Conservation (phyloP, 2,329 filamentous ascomycete species). For the Mycosphaerella sp. region DNA sequence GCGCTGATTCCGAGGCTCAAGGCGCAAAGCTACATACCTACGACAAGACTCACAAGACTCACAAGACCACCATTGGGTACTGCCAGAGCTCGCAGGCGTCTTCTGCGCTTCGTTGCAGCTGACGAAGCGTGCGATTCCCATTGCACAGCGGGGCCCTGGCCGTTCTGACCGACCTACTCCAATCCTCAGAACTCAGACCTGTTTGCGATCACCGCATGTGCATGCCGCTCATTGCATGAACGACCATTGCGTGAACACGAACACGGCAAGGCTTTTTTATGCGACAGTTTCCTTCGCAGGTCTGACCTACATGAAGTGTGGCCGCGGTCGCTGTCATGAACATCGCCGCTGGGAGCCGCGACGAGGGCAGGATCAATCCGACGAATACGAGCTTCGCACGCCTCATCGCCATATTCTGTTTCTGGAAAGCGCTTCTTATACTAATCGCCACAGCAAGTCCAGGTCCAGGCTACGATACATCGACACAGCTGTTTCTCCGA, state of each 20-base stretch:
- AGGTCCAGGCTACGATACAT: constrained; percentile 71
- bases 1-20: too few species aligned
- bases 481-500: constrained; percentile 51
- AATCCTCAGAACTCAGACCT: too few species aligned
- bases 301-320: too few species aligned
- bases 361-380: constrained; percentile 1
- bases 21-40: too few species aligned
- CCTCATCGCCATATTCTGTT: constrained; percentile 42
- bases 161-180: too few species aligned
- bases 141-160: not conserved
- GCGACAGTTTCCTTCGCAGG: too few species aligned
- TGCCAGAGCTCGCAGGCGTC: not conserved
- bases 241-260: not conserved
- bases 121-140: not conserved
- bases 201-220: too few species aligned
- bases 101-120: not conserved
- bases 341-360: not conserved
- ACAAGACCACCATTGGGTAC: not conserved
- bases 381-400: constrained; percentile 11
- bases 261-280: not conserved
- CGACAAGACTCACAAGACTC: too few species aligned
- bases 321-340: not conserved
- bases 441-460: constrained; percentile 53
- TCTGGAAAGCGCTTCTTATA: constrained; percentile 65
- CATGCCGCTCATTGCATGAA: not conserved